Evolutionary conservation across 2,329 filamentous ascomycete species (phyloP), one percentile per base, ranked within the genome.

Genomic region (Ophiostoma perfectum): DNA sequence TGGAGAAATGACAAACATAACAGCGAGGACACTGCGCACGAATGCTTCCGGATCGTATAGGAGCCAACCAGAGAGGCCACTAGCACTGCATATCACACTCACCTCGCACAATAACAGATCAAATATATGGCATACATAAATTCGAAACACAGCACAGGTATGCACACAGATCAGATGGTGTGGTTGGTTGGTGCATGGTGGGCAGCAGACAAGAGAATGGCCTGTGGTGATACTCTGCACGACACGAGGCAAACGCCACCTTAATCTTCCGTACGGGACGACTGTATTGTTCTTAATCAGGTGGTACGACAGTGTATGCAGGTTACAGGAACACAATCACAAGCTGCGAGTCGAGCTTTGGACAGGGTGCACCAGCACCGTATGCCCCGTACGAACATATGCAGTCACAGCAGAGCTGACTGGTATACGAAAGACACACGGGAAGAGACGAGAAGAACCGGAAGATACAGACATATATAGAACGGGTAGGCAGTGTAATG

Each of bases 191-290:
- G 55, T 38, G 7, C 11, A 1, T 44, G 42, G 1, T 44, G 11
- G 5, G 47, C 58, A 63, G 38, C 12, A 42, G 58, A 41, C 38
- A 62, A 41, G 36, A 62, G 12, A 62, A 18, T 14, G 12, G 58
- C 64, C 58, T 58, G 45, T 69, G 58, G 49, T 47, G 55, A 64
- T 58, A 6, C 39, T 44, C n/a, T 62, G 65, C 65, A 67, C 68
- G 12, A 69, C 68, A 67, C 65, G 64, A 44, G 47, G 66, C 66
- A 67, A 67, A 70, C 69, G 69, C 69, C 69, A 70, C 69, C 66
- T 70, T 70, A 67, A 70, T 70, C 66, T 70, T 68, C 69, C 69
- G 69, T 70, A 66, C 64, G 64, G 66, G 68, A 27, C 27, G 27
- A 69, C 60, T 47, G 60, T 55, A 18, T 55, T 4, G 58, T 39